Evolutionary conservation across 805 yeast species (phyloP), one percentile per base, ranked within the genome.

Genomic region (Yamadazyma philogaea): DNA sequence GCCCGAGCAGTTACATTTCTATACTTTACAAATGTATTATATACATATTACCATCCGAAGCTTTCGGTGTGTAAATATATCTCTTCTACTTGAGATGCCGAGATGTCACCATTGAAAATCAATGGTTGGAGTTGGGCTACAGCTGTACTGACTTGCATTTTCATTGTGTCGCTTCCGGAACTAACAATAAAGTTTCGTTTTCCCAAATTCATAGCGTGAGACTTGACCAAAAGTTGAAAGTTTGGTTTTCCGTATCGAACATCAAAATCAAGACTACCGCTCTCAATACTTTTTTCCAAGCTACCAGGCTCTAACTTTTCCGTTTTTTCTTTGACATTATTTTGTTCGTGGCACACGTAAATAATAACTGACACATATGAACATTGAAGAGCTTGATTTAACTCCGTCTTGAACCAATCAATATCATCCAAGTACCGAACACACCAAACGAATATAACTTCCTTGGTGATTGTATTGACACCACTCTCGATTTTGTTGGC

Each of bases 1-100:
- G n/a, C n/a, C n/a, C n/a, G n/a, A n/a, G n/a, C n/a, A n/a, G n/a
- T n/a, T n/a, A n/a, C n/a, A n/a, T n/a, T n/a, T n/a, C 3, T 24
- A 24, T 11, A 11, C 12, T 24, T 5, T 24, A 24, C 12, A 24
- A 24, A 24, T 24, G 12, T 11, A 24, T n/a, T 11, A 5, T 4
- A 4, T 7, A 21, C 14, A n/a, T 7, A 26, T 46, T 51, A 65
- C 70, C 70, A 77, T 1, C 78, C 77, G 52, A 74, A 77, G 27
- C 71, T 58, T 51, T 77, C 82, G 0, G 80, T 72, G 46, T 77
- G 80, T 22, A 77, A 53, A 42, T 65, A 75, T 11, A 76, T 59
- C 51, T 77, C 81, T 34, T 68, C 70, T 11, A 72, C 56, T 1
- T 52, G 46, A 30, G 46, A 43, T 28, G 26, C 51, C 32, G 47